Conservation (phyloP, 1,284 basidiomycete genomes). For the Phylloporus gajari region DNA sequence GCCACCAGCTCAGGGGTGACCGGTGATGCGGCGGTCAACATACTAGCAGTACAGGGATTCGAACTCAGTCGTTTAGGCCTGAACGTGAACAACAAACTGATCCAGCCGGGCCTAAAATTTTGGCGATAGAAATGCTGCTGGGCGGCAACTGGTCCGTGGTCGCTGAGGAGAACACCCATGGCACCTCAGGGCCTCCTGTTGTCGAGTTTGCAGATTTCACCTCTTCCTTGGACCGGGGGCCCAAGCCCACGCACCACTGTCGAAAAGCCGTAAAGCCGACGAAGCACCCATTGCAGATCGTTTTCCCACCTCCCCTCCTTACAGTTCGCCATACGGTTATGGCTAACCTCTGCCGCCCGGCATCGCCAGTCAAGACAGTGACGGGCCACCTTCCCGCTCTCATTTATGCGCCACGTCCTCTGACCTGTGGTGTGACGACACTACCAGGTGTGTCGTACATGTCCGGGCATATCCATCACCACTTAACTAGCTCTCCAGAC, state of each 20-base stretch:
- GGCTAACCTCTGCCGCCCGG: conserved; percentile 74
- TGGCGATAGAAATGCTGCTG: no score
- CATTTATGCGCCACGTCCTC: conserved; percentile 70
- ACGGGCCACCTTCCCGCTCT: conserved; percentile 75
- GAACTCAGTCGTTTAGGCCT: no score
- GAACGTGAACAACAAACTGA: no score
- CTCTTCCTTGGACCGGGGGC: conserved; percentile 46
- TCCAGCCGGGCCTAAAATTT: no score
- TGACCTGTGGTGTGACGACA: conserved; percentile 63
- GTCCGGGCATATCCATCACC: conserved; percentile 67
- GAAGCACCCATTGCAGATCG: conserved; percentile 62
- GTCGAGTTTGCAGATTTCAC: conserved; percentile 81
- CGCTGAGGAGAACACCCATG: conserved; percentile 71
- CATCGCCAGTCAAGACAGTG: conserved; percentile 77
- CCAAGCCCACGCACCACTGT: conserved; percentile 41
- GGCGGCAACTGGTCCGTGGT: conserved; percentile 83
- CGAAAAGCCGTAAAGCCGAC: conserved; percentile 53
- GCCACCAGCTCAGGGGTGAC: no score
- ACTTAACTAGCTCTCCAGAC: conserved; percentile 65
- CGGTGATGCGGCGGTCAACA: no score
- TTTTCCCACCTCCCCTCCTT: conserved; percentile 65
- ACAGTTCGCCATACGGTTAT: conserved; percentile 71
- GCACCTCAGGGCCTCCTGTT: conserved; percentile 73
- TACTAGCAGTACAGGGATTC: no score
- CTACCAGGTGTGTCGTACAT: conserved; percentile 52